Evolutionary conservation across 2,329 filamentous ascomycete genomes (phyloP), one percentile per base, ranked within the genome.

Genomic region (Pseudogymnoascus verrucosus): DNA sequence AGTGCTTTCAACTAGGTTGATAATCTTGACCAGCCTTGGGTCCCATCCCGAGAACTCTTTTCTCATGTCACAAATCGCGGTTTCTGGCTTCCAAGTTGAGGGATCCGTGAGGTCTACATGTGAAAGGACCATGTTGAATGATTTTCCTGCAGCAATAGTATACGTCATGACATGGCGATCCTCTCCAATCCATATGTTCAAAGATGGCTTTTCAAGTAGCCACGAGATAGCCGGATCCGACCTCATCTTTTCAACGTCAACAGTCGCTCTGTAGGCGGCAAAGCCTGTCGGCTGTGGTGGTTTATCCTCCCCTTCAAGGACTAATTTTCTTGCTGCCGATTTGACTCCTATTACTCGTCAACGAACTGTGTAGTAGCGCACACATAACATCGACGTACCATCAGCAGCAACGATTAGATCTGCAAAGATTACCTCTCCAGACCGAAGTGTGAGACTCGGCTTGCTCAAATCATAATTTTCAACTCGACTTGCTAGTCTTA

Each of bases 121-220:
- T 5, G 76, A 78, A 0, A 80, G 68, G 0, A 80, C 78, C 75
- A 80, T 76, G 65, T 80, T 80, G 69, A 79, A 80, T 0, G 76
- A 72, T 51, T 76, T 73, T 1, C 77, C 77, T 0, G 69, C 71
- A 0, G 76, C 72, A 8, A 81, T 81, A 4, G 71, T 71, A 65
- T 79, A 79, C 0, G 77, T 76, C 77, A 81, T 80, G 11, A 78
- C 77, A 64, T 80, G 78, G 1, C 76, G 67, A 16, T 74, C 68
- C 21, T 76, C 70, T 4, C 77, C 77, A 37, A 79, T 74, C 77
- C 76, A 77, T 72, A 75, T 16, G 74, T 77, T 67, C 7, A 67
- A 21, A 2, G 65, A 62, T 1, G 77, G 74, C 60, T 74, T 74
- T 23, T 76, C 73, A 3, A 79, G 64, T 1, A 80, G 54, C 76